Conservation (phyloP, 108 stramenopile species). For the Cyclotella cryptica region DNA sequence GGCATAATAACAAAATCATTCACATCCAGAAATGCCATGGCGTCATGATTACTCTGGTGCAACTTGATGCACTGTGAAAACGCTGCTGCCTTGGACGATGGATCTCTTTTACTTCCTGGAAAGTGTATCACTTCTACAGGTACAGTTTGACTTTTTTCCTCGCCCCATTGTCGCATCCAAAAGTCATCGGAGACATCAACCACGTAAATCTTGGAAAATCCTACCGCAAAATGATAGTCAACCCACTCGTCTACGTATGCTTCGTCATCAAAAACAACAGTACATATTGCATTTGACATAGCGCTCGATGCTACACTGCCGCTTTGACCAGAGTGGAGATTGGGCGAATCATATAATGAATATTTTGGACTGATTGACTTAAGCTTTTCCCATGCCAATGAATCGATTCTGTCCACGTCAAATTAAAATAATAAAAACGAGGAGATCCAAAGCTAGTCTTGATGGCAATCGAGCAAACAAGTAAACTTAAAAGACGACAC, state of each 20-base stretch:
- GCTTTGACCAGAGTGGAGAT: background rate
- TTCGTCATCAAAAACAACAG: constrained; percentile 15
- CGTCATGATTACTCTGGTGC: constrained; percentile 1
- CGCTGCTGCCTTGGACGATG: constrained; percentile 11
- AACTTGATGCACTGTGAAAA: constrained; percentile 12
- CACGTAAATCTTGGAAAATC: constrained; percentile 17
- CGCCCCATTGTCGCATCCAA: constrained; percentile 29
- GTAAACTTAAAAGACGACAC: background rate
- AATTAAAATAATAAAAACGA: background rate
- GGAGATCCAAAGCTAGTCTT: background rate
- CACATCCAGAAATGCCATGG: constrained; percentile 15
- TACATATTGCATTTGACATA: constrained; percentile 23
- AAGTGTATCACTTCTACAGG: constrained; percentile 16
- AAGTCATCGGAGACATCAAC: constrained; percentile 13
- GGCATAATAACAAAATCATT: constrained; percentile 24
- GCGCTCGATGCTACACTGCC: background rate
- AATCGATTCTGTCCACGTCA: constrained; percentile 1
- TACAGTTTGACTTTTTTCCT: constrained; percentile 1
- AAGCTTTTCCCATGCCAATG: constrained; percentile 17
- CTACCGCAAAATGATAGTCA: constrained; percentile 22
- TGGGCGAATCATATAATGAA: constrained; percentile 13
- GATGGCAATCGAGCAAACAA: background rate
- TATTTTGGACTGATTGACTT: constrained; percentile 15
- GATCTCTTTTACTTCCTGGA: constrained; percentile 17
- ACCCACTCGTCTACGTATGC: constrained; percentile 29